phyloP scores from a whole-genome alignment of 208 protist species.

The Wallacemonas rigidus region DNA sequence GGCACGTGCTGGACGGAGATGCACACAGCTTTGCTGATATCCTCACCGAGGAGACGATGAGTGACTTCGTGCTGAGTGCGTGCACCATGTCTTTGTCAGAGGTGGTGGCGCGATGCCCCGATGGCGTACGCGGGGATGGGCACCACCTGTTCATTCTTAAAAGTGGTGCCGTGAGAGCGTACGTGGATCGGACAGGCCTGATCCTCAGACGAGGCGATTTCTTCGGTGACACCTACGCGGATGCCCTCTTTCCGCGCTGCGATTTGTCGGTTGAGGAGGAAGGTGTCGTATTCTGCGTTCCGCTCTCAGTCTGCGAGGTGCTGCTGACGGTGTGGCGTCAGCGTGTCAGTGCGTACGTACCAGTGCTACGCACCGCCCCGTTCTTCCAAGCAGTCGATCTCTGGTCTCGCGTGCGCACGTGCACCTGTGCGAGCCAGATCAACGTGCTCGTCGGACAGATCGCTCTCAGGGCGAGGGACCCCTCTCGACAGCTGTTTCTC shows the following conservation, averaged over 20 bases:
- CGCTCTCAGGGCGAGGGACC: conserved; percentile 36
- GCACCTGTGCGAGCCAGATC: conserved; percentile 35
- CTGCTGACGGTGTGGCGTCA: conserved; percentile 35
- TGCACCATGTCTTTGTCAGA: conserved; percentile 60
- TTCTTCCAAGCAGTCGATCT: conserved; percentile 55
- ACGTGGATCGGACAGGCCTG: conserved; percentile 41
- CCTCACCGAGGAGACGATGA: conserved; percentile 32
- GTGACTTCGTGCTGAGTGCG: conserved; percentile 48
- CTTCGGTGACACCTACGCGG: conserved; percentile 66
- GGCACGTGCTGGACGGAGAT: conserved; percentile 47
- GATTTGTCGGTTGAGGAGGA: conserved; percentile 48
- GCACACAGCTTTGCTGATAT: conserved; percentile 28
- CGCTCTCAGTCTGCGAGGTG: conserved; percentile 35
- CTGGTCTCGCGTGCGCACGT: conserved; percentile 55
- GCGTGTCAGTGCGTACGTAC: conserved; percentile 35
- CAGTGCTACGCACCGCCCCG: conserved; percentile 34
- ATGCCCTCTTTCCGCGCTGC: conserved; percentile 40
- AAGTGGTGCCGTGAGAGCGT: conserved; percentile 46
- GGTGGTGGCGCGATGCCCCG: conserved; percentile 44
- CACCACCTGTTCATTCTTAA: conserved; percentile 71
- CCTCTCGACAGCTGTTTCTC: conserved; percentile 34
- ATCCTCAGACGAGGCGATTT: conserved; percentile 56
- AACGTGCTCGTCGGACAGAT: conserved; percentile 27
- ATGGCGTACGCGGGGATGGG: conserved; percentile 65
- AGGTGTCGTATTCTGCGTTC: conserved; percentile 60